phyloP scores from a whole-genome alignment of 2,329 filamentous ascomycete species.

The Cercospora sp. region DNA sequence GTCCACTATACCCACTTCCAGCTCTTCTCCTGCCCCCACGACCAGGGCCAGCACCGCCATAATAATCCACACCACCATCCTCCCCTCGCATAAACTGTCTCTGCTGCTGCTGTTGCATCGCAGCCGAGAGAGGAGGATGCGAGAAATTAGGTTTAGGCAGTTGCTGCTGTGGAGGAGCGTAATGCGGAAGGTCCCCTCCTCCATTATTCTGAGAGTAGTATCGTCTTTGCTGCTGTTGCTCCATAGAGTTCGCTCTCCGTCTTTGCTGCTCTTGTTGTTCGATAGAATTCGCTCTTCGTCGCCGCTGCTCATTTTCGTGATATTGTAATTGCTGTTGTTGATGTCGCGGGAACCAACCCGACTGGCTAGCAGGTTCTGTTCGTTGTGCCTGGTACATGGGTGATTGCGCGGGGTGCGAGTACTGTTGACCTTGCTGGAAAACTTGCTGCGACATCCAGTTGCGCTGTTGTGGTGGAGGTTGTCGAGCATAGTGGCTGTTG shows the following conservation, averaged over 20 bases:
- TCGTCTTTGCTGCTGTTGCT: background rate
- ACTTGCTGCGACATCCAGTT: conserved; percentile 11
- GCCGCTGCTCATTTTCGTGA: background rate
- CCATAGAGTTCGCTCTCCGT: background rate
- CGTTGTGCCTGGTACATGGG: conserved; percentile 12
- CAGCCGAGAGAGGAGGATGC: conserved; percentile 5
- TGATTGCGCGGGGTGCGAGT: conserved; percentile 10
- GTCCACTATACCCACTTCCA: conserved; percentile 29
- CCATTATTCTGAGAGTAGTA: background rate
- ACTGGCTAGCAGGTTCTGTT: conserved; percentile 1
- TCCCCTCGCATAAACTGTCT: conserved; percentile 8
- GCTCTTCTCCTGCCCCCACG: conserved; percentile 15
- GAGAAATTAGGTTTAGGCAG: conserved; percentile 3
- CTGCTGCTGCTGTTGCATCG: conserved; percentile 13
- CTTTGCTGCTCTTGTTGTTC: background rate
- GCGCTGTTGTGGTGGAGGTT: background rate
- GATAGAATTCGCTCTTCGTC: background rate
- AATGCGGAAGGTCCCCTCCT: background rate
- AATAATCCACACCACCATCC: conserved; percentile 9
- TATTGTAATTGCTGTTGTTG: conserved; percentile 1
- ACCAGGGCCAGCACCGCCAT: background rate
- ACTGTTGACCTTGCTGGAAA: conserved; percentile 9
- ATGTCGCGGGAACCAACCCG: conserved; percentile 1
- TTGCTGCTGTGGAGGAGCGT: conserved; percentile 3
- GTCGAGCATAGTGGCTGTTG: background rate